Percentiles rank a stretch among this genome's conserved stretches.
These are phyloP conservation scores for Kazachstania africana DNA, from an alignment of 805 yeast genomes.

Conservation along the genomic window DNA sequence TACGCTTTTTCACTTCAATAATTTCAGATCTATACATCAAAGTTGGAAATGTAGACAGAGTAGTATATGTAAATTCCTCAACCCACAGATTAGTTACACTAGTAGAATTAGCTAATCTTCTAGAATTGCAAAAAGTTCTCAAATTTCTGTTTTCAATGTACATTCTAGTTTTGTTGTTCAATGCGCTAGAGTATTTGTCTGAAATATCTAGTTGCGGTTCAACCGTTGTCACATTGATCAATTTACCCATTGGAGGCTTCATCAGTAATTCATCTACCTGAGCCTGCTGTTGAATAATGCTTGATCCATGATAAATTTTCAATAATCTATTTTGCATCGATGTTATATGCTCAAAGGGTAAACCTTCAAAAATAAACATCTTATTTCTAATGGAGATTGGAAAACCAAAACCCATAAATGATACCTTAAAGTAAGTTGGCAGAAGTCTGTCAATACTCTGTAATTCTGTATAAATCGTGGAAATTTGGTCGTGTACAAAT, in stretches of 20 bases:
- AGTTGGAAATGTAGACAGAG: conserved; percentile 71
- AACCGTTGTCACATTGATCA: conserved; percentile 58
- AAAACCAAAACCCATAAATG: conserved; percentile 76
- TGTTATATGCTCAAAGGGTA: conserved; percentile 77
- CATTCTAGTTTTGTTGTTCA: conserved; percentile 49
- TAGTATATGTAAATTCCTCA: conserved; percentile 72
- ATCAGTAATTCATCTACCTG: conserved; percentile 41
- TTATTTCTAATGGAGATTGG: conserved; percentile 66
- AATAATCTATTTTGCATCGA: conserved; percentile 69
- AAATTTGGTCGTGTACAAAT: conserved; percentile 53
- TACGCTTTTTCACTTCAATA: conserved; percentile 34
- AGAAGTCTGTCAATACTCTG: conserved; percentile 60
- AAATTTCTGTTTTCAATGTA: conserved; percentile 68
- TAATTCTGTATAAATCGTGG: conserved; percentile 54
- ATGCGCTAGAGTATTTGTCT: conserved; percentile 35
- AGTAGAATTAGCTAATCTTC: conserved; percentile 63
- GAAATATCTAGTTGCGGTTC: conserved; percentile 36
- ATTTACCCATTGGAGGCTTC: conserved; percentile 57
- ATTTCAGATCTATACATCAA: conserved; percentile 78
- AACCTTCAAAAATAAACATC: conserved; percentile 73
- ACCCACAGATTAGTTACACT: conserved; percentile 75
- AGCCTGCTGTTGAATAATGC: conserved; percentile 45
- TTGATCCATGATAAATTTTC: conserved; percentile 71
- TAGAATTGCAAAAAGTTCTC: conserved; percentile 54
- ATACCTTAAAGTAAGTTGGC: conserved; percentile 69